Evolutionary conservation across 2,329 filamentous ascomycete genomes (phyloP).

Genomic region (Xylaria hypoxylon): DNA sequence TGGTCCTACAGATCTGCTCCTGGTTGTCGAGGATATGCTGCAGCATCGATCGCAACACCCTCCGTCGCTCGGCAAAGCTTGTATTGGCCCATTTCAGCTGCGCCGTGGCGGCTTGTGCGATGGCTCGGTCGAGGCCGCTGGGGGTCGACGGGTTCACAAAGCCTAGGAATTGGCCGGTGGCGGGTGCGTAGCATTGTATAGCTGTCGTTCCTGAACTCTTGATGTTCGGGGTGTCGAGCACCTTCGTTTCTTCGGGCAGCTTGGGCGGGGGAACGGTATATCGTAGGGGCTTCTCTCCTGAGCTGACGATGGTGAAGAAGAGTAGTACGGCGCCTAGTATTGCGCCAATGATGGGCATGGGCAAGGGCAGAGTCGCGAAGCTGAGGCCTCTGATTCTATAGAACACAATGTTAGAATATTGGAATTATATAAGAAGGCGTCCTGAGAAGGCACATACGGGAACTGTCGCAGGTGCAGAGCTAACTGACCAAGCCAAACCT

Average conservation of each 20-base stretch:
- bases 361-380: conserved; percentile 29
- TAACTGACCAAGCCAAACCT: conserved; percentile 46
- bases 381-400: conserved; percentile 42
- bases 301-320: conserved; percentile 42
- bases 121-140: conserved; percentile 80
- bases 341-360: conserved; percentile 40
- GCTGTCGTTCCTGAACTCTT: conserved; percentile 74
- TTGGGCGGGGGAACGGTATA: conserved; percentile 74
- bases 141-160: conserved; percentile 80
- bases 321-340: conserved; percentile 44
- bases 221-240: conserved; percentile 70
- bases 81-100: conserved; percentile 83
- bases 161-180: conserved; percentile 86
- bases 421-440: background rate
- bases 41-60: conserved; percentile 83
- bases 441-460: conserved; percentile 43
- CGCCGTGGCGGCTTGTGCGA: conserved; percentile 78
- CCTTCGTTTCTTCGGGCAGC: conserved; percentile 66
- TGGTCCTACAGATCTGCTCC: conserved; percentile 84
- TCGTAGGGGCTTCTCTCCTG: conserved; percentile 58
- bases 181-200: conserved; percentile 89
- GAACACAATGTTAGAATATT: conserved; percentile 27
- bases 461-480: conserved; percentile 44
- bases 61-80: conserved; percentile 79
- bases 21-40: conserved; percentile 90